phyloP scores from a whole-genome alignment of 2,329 filamentous ascomycete genomes.

The Penicillium polonicum region DNA sequence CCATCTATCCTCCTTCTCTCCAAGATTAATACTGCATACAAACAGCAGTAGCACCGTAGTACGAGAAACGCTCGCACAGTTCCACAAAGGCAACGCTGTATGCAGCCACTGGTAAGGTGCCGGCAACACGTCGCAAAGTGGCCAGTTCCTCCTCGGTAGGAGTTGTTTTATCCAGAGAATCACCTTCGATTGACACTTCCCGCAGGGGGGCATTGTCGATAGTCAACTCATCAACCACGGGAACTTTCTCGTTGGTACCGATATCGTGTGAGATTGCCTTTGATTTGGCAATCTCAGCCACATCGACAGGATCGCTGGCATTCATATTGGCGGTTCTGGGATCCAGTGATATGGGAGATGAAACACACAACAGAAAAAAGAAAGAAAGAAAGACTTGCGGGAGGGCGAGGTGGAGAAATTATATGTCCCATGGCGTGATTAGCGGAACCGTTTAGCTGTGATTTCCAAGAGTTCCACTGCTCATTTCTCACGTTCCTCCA shows the following conservation, averaged over 20 bases:
- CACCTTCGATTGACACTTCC: constrained; percentile 1
- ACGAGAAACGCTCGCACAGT: constrained; percentile 73
- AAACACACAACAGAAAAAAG: not conserved
- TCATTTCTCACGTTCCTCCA: not conserved
- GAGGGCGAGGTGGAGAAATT: not conserved
- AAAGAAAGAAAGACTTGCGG: not conserved
- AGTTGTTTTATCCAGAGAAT: constrained; percentile 7
- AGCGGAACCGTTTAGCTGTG: not conserved
- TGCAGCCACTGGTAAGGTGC: constrained; percentile 59
- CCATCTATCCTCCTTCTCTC: not conserved
- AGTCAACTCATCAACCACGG: constrained; percentile 2
- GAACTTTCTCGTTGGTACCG: constrained; percentile 13
- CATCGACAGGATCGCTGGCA: constrained; percentile 26
- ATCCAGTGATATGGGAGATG: not conserved
- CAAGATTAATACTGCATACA: constrained; percentile 48
- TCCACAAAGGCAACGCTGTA: constrained; percentile 73
- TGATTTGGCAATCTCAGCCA: constrained; percentile 28
- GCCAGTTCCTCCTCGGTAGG: constrained; percentile 38
- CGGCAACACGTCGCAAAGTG: constrained; percentile 37
- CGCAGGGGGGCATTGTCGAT: constrained; percentile 11
- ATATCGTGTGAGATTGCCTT: constrained; percentile 20
- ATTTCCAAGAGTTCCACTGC: not conserved
- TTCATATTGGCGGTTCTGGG: constrained; percentile 22
- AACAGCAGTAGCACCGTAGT: constrained; percentile 69
- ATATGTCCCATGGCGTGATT: constrained; percentile 4